A percentile compares a stretch with the other conserved stretches of the same genome.
These are phyloP conservation scores for Leccinellum rugosiceps DNA, from an alignment of 768 basidiomycete genomes.

Conservation along the genomic window DNA sequence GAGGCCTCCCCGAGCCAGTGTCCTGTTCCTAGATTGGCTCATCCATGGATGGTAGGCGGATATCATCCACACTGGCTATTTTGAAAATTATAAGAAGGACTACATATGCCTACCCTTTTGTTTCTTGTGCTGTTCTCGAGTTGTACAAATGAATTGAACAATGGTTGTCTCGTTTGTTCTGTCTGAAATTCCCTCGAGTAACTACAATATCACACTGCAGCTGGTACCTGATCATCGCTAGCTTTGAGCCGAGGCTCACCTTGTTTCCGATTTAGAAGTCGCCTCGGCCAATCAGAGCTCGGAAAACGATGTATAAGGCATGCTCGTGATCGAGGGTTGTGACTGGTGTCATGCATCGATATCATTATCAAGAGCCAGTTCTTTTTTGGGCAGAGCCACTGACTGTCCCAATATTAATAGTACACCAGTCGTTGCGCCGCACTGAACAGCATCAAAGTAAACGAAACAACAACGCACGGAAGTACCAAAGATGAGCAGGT, in stretches of 20 bases:
- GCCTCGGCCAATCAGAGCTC: background rate
- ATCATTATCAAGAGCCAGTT: too few relatives aligned
- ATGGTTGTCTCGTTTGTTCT: background rate
- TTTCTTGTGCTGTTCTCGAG: background rate
- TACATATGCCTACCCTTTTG: background rate
- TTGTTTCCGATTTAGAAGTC: background rate
- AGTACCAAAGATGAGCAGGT: too few relatives aligned
- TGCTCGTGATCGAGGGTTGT: too few relatives aligned
- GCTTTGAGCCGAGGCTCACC: background rate
- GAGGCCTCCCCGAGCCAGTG: background rate
- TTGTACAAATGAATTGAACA: background rate
- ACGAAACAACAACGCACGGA: too few relatives aligned
- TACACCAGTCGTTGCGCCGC: too few relatives aligned
- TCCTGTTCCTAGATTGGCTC: background rate
- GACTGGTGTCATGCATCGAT: too few relatives aligned
- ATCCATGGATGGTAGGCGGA: background rate
- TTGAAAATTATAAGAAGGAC: background rate
- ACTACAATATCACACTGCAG: too few relatives aligned
- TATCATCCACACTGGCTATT: background rate
- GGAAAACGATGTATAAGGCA: background rate
- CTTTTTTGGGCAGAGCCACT: too few relatives aligned
- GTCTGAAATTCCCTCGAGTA: too few relatives aligned
- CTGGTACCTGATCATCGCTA: background rate
- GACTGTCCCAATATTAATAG: too few relatives aligned
- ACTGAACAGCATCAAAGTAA: too few relatives aligned